These are phyloP conservation scores for Botrytis deweyae DNA, from an alignment of 2,329 filamentous ascomycete genomes.

Conservation along the genomic window DNA sequence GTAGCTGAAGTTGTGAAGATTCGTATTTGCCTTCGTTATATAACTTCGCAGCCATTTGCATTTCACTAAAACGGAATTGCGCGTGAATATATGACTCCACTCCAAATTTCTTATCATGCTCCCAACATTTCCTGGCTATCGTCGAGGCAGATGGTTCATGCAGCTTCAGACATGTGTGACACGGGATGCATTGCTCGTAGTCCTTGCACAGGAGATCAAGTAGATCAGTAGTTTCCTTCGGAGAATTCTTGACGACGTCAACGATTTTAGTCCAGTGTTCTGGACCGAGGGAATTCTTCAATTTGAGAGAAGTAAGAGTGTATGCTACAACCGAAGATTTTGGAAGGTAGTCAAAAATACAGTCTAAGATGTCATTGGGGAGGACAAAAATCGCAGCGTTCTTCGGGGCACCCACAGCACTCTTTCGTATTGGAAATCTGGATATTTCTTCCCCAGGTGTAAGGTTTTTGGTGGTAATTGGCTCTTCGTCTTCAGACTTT, in stretches of 20 bases:
- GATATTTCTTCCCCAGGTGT: background rate
- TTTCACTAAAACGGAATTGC: background rate
- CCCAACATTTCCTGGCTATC: background rate
- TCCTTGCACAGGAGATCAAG: background rate
- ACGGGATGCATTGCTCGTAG: background rate
- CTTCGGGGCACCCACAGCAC: background rate
- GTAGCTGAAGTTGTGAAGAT: background rate
- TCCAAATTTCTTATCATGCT: background rate
- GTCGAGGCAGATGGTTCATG: background rate
- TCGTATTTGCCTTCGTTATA: background rate
- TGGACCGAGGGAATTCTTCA: background rate
- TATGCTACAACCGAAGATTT: background rate
- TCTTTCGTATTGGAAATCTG: background rate
- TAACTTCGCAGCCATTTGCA: background rate
- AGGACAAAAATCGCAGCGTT: background rate
- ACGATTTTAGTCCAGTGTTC: background rate
- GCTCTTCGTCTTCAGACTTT: background rate
- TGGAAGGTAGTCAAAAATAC: background rate
- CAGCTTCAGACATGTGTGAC: background rate
- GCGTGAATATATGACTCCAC: background rate
- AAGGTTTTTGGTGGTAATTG: background rate
- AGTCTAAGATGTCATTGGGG: background rate
- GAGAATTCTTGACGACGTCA: background rate
- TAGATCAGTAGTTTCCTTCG: background rate
- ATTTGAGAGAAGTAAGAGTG: background rate